Evolutionary conservation across 768 basidiomycete species (phyloP), one percentile per base, ranked within the genome.

Genomic region (Paxillus involutus): DNA sequence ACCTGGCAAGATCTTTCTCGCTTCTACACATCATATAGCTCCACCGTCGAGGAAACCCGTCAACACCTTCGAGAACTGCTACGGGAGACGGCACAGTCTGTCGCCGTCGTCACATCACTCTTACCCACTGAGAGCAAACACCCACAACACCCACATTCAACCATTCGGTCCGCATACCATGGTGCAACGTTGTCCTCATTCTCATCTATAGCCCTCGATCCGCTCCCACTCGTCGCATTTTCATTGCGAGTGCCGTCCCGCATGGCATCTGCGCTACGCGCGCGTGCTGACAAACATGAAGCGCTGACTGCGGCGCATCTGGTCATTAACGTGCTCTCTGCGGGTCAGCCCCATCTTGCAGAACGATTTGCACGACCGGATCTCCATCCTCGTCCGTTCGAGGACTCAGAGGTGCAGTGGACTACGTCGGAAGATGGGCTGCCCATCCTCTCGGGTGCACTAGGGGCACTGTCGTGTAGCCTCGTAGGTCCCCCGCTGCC

Each of bases 161-260:
- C 14, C 44, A 30, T 2, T 24, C 51, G 47, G 42, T 41, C 61
- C 7, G 59, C 53, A 10, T 92, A 81, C 63, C 94, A 97, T 69
- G 94, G 95, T 59, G 93, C 94, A 19, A 98, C 95, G 1, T 78
- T 98, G 32, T 95, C 95, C 9, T 96, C 94, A 1, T 94, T 98
- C 67, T 85, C 92, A 19, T 94, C 93, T 29, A 85, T 98, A 64
- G 84, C 95, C 3, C 83, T 98, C 78, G 84, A 93, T 59, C 95
- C 95, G 2, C 75, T 84, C 59, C 93, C 94, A 0, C 81, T 97
- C 52, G 81, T 98, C 63, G 81, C 92, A 0, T 98, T 98, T 69
- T 88, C 94, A 16, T 79, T 98, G 17, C 88, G 93, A 33, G 78
- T 93, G 16, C 95, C 95, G 4, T 96, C 94, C 0, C 80, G 93